Base-by-base conservation (phyloP, 1,284 basidiomycete species). In the Limonomyces culmigenus region DNA sequence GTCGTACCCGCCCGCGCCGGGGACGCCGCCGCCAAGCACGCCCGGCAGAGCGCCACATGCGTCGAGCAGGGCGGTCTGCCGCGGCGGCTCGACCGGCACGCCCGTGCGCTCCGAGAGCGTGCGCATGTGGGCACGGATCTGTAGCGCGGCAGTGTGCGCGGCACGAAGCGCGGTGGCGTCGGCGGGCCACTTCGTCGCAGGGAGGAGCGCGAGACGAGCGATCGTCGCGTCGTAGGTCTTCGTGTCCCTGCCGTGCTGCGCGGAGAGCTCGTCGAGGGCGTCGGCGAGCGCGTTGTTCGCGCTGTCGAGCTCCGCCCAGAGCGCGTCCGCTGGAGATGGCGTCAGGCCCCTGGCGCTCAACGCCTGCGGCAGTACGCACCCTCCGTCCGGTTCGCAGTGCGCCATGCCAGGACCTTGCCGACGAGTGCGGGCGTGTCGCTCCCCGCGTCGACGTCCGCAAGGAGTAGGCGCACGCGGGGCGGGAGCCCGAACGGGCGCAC, bases 1-100 rank as follows among this genome's bases (percentile, higher is more conserved):
- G 51, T 99, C 95, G 53, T 86, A 98, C 1, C 95, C 95, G 3
- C 95, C 95, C 19, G 95, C 89, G 41, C 93, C 93, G 1, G 95
- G 95, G 3, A 98, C 93, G 20, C 93, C 93, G 27, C 91, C 92
- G 6, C 87, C 91, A 21, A 98, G 65, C 3, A 97, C 77, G 30
- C 93, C 95, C 2, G 77, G 69, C 40, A 79, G 67, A 4, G 70
- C 59, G 18, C 80, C 62, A 45, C 87, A 93, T 5, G 67, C 64
- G 50, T 96, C 75, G 33, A 99, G 67, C n/a, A 99, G 67, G 27
- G 64, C 58, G 0, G 87, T 91, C 58, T 98, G 95, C 53, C 86
- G 77, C 5, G 64, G 56, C 1, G 95, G 95, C 54, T 99, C 95
- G 43, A 99, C 92, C 8, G 86, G 84, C 8, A 92, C 88, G 10